A percentile compares a stretch with the other conserved stretches of the same genome.
phyloP scores from a whole-genome alignment of 805 yeast species.

The Yarrowia keelungensis region DNA sequence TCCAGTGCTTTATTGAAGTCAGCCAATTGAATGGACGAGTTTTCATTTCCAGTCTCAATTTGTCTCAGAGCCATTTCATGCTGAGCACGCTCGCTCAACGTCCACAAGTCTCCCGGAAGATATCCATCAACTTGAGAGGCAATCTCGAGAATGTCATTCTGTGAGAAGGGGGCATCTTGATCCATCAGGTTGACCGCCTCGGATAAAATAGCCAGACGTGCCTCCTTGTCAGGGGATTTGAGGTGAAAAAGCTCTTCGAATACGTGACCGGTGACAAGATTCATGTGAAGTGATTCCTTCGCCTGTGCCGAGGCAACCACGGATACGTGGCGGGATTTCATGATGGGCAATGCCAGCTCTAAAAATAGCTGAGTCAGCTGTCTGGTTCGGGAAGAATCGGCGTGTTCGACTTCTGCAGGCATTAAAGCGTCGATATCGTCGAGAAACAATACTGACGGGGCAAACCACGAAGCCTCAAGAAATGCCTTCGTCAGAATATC shows the following conservation, averaged over 20 bases:
- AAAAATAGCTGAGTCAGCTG: constrained; percentile 71
- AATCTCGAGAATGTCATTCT: constrained; percentile 53
- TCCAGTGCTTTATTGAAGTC: constrained; percentile 64
- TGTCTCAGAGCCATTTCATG: constrained; percentile 48
- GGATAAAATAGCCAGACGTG: constrained; percentile 59
- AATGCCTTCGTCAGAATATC: constrained; percentile 54
- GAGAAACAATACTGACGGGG: constrained; percentile 74
- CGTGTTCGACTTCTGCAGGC: constrained; percentile 67
- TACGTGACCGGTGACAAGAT: constrained; percentile 70
- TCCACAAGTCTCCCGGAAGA: constrained; percentile 79
- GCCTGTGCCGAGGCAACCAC: constrained; percentile 69
- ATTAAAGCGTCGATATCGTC: constrained; percentile 81
- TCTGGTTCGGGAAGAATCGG: constrained; percentile 65
- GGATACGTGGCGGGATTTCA: constrained; percentile 56
- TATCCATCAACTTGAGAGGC: constrained; percentile 84
- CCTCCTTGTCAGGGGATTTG: constrained; percentile 71
- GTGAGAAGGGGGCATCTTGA: constrained; percentile 41
- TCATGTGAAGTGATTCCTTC: constrained; percentile 67
- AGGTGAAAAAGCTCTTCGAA: constrained; percentile 68
- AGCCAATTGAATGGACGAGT: constrained; percentile 44
- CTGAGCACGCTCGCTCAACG: constrained; percentile 66
- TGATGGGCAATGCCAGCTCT: constrained; percentile 54
- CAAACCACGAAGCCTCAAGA: constrained; percentile 70
- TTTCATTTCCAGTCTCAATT: constrained; percentile 36
- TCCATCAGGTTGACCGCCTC: constrained; percentile 56